These are phyloP conservation scores for Backusella mclennaniae DNA, from an alignment of 192 early-diverging fungal species.

Conservation along the genomic window DNA sequence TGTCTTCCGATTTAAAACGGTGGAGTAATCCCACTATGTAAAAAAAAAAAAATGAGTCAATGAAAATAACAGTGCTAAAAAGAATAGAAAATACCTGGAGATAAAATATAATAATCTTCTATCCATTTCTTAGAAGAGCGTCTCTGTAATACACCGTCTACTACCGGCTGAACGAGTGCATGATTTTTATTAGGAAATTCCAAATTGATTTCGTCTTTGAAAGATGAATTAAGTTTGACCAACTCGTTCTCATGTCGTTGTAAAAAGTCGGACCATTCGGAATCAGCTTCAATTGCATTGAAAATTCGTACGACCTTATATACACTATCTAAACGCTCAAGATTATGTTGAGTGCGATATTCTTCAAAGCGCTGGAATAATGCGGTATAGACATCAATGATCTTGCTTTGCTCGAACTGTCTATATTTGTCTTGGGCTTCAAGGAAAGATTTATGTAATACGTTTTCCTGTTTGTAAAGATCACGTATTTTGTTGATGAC, in stretches of 20 bases:
- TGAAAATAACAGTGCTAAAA: background rate
- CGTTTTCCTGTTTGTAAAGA: constrained; percentile 28
- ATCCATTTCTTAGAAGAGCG: background rate
- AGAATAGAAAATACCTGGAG: constrained; percentile 10
- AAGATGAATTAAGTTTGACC: constrained; percentile 29
- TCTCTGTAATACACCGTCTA: constrained; percentile 12
- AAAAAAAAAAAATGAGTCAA: background rate
- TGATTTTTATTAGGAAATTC: constrained; percentile 38
- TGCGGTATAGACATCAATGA: constrained; percentile 17
- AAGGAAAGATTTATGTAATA: constrained; percentile 17
- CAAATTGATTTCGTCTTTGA: constrained; percentile 23
- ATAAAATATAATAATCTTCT: constrained; percentile 3
- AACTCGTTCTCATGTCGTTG: constrained; percentile 32
- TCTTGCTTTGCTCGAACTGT: constrained; percentile 20
- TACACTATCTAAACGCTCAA: constrained; percentile 13
- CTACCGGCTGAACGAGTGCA: constrained; percentile 29
- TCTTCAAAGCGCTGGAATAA: constrained; percentile 23
- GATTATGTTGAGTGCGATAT: constrained; percentile 17
- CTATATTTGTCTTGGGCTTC: constrained; percentile 9
- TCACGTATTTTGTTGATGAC: constrained; percentile 16
- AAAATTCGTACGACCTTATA: constrained; percentile 11
- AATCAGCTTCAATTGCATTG: constrained; percentile 36
- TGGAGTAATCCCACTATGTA: constrained; percentile 6
- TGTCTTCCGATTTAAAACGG: background rate
- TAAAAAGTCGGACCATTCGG: constrained; percentile 41